Base-by-base conservation (phyloP, 306 rosid genomes). In the Lathyrus tuberosus region DNA sequence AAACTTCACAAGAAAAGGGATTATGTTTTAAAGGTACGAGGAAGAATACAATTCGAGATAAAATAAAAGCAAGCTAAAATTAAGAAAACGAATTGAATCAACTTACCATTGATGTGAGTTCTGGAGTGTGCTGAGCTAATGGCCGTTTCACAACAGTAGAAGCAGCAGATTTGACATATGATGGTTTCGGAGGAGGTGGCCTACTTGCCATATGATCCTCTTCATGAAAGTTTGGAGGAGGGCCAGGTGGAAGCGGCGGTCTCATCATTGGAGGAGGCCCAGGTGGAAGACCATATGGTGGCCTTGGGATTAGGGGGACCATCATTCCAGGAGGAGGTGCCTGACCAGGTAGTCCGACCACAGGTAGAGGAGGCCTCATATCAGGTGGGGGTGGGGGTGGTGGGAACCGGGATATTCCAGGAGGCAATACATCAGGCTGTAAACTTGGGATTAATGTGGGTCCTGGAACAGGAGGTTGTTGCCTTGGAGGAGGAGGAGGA, bases 191-290 rank as follows among this genome's bases (percentile, higher is more conserved):
- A 51, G 88, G 86, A 42, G 48, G 65, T 15, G 68, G 79, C 82
- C 79, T 79, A 41, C 16, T 44, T 76, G 81, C 80, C 46, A 52
- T 17, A 73, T 80, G 60, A 75, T 91, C 95, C 44, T 82, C 95
- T 56, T 95, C 95, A 67, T 57, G 95, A 68, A 89, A 91, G 76
- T 63, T 74, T 31, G 99, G 97, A 65, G 99, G 99, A 73, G 99
- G 99, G 30, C 99, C 99, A 46, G 99, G 99, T 54, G 99, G 99
- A 77, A 91, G 96, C 49, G 97, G 99, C 0, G 99, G 99, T 81
- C 91, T 89, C 99, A 87, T 86, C 97, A 95, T 91, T 69, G 95
- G 97, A 63, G 94, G 96, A 72, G 89, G 98, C 57, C 98, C 98
- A 61, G 92, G 95, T 20, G 95, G 99, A 75, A 95, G 92, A 61